Base-by-base conservation (phyloP, 768 basidiomycete genomes). In the Lactifluus volemus region DNA sequence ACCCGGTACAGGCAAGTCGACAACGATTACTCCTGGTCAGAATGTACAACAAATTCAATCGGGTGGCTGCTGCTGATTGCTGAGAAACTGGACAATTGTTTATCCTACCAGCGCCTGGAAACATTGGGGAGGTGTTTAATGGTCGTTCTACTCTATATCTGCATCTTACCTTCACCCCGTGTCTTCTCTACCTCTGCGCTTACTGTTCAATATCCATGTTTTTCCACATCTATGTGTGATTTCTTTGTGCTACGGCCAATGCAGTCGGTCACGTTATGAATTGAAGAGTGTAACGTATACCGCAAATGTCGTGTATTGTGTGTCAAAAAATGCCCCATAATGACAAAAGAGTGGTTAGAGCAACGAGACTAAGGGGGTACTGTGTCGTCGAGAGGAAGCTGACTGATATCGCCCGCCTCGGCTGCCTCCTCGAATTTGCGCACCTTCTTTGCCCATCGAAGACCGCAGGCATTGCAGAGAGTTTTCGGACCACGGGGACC, bases 401-500 rank as follows among this genome's bases (percentile, higher is more conserved):
- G 55, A 25, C 65, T 55, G 48, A 67, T 69, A 42, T 67, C 67
- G 17, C 67, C 67, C 52, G 65, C 49, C 57, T 71, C 55, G 51
- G 70, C 67, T 14, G 73, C 72, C 63, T 78, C 74, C 57, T 70
- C 71, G 63, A 72, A 73, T 64, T 69, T 79, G 65, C 82, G 81
- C 42, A 79, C 74, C 62, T 81, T 74, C 74, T 97, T 96, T 32
- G 94, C 94, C 91, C 92, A 96, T 56, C 94, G 81, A 44, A 98
- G 74, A 29, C 95, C 95, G 66, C 96, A 97, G 2, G 94, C 94
- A 73, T 98, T 97, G 77, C 96, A 98, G 5, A 98, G 75, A n/a
- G 96, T 97, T 76, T 98, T 99, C 1, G 96, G 93, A 39, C 96
- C 96, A 57, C 83, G 79, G 1, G 96, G 96, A 11, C 96, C 96